Conservation (phyloP, 148 eudicot species). For the Nepenthes mirabilis region DNA sequence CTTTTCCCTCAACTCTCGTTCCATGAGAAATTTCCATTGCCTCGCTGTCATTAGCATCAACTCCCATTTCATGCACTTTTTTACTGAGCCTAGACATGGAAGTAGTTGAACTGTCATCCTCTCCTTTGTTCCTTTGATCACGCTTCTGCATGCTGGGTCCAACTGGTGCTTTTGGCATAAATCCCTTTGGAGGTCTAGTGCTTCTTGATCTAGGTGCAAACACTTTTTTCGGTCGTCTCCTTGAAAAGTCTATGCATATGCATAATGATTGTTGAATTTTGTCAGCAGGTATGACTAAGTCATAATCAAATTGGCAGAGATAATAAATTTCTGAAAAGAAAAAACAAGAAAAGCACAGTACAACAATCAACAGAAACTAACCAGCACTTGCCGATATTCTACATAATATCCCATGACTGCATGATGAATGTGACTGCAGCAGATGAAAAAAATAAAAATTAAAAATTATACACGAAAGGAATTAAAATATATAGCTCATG, state of each 20-base stretch:
- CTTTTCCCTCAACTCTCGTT: slow-evolving; percentile 21
- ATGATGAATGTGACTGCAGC: not conserved
- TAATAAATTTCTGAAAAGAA: not conserved
- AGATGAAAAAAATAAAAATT: not conserved
- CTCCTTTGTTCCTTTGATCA: slow-evolving; percentile 26
- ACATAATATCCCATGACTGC: not conserved
- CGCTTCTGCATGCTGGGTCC: slow-evolving; percentile 32
- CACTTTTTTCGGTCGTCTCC: slow-evolving; percentile 36
- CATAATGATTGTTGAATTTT: slow-evolving; percentile 1
- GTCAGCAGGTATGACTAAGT: not conserved
- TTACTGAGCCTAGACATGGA: slow-evolving; percentile 14
- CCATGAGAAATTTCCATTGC: slow-evolving; percentile 11
- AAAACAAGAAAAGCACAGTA: not conserved
- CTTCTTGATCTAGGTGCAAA: slow-evolving; percentile 39
- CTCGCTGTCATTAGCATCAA: slow-evolving; percentile 14
- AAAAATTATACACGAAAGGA: too few relatives aligned
- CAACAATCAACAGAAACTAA: not conserved
- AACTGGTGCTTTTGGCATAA: slow-evolving; percentile 43
- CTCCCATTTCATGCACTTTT: slow-evolving; percentile 22
- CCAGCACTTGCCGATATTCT: not conserved
- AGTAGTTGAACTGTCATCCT: slow-evolving; percentile 18
- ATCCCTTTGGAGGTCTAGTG: slow-evolving; percentile 41
- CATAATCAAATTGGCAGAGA: not conserved
- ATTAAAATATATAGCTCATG: too few relatives aligned
- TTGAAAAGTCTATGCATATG: slow-evolving; percentile 45